Base-by-base conservation (phyloP, 352 stramenopile genomes). In the Phytophthora hibernalis region DNA sequence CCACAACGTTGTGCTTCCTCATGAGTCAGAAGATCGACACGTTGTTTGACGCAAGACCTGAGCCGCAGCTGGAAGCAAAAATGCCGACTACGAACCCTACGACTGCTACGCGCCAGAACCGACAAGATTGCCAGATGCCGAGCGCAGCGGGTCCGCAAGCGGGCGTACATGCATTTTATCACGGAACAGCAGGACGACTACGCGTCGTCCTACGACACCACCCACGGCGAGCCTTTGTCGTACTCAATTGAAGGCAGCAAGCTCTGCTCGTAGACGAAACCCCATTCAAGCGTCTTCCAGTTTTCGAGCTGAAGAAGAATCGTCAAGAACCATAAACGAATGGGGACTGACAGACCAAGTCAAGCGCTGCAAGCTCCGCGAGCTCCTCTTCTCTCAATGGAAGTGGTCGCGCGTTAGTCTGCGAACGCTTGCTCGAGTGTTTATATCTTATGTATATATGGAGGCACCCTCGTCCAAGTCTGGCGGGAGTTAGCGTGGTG, bases 1-100 rank as follows among this genome's bases (percentile, higher is more conserved):
- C 86, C 5, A 91, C 85, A 52, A 95, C 86, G 8, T 58, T 95
- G 28, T 92, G 83, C 67, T 92, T 92, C 45, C 74, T 95, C 45
- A 95, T 95, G 86, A 87, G 74, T 16, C 86, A 95, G 49, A 93
- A 92, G 65, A 94, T 93, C 53, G 86, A 92, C 71, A 87, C 83
- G 13, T 56, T 93, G 4, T 88, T 94, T 38, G 85, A 94, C 66
- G 79, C 58, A 10, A 76, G 79, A 43, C 70, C 79, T 30, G 70
- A 79, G 16, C 33, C 53, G 3, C 57, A 68, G 11, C 15, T 52
- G 37, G 80, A 89, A 28, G 21, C 49, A 24, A 77, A 83, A 82
- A 80, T 26, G 76, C 79, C 48, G 74, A 89, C 53, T 56, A 82
- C 9, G 85, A 94, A 65, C 85, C 85, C 26, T 92, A 91, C 54